phyloP scores from a whole-genome alignment of 257 asterid genomes.

The Nicotiana benthamiana region DNA sequence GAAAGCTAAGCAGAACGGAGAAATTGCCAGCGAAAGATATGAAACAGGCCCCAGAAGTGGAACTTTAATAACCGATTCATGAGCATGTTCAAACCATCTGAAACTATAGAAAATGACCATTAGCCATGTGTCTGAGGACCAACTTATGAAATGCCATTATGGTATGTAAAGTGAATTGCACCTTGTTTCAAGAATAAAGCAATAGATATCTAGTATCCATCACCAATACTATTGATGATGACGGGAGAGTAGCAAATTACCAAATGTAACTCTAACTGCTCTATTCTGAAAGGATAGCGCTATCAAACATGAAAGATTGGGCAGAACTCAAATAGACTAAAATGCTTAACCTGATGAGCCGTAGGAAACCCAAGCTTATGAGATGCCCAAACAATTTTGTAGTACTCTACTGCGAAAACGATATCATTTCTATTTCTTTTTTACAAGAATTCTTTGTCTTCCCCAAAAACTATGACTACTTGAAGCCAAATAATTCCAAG shows the following conservation, averaged over 20 bases:
- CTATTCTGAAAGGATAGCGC: not conserved
- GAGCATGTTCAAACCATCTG: slow-evolving; percentile 84
- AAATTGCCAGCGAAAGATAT: slow-evolving; percentile 66
- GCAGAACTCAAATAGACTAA: not conserved
- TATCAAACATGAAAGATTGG: not conserved
- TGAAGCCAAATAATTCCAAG: not conserved
- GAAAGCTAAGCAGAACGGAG: slow-evolving; percentile 83
- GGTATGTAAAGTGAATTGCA: not conserved
- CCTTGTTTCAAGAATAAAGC: not conserved
- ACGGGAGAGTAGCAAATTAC: no score
- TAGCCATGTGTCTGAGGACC: slow-evolving; percentile 15
- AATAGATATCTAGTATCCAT: not conserved
- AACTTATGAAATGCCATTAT: not conserved
- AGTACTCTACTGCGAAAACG: not conserved
- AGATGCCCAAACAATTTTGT: not conserved
- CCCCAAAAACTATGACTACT: not conserved
- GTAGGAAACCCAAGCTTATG: not conserved
- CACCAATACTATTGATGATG: not conserved
- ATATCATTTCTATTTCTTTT: not conserved
- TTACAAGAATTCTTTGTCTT: not conserved
- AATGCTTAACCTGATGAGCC: not conserved
- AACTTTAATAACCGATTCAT: slow-evolving; percentile 57
- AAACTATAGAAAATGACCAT: slow-evolving; percentile 44
- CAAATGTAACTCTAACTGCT: not conserved
- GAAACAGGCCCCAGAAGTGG: slow-evolving; percentile 85